phyloP scores from a whole-genome alignment of 2,329 filamentous ascomycete genomes.

The Thielaviopsis euricoi region DNA sequence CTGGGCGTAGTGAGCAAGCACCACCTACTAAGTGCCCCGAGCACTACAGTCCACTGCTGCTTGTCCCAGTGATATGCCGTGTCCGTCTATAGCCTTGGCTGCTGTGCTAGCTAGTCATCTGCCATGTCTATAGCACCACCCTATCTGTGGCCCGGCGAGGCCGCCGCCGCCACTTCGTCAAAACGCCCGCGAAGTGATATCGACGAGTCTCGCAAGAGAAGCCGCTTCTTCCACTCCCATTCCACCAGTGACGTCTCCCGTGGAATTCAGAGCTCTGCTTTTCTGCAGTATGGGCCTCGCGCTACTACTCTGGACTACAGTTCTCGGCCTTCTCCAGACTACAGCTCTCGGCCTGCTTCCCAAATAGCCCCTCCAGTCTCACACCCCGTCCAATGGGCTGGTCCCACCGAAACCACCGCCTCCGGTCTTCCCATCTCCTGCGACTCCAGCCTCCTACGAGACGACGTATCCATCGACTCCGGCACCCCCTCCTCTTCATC shows the following conservation, averaged over 20 bases:
- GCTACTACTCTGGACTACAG: too few species aligned
- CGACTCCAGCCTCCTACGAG: constrained; percentile 16
- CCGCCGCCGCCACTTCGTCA: not conserved
- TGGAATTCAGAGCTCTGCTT: not conserved
- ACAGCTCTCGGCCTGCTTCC: too few species aligned
- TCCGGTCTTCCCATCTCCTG: constrained; percentile 32
- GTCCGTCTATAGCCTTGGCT: not conserved
- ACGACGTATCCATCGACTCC: constrained; percentile 11
- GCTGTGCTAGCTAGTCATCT: not conserved
- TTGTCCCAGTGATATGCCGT: not conserved
- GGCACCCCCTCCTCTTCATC: constrained; percentile 13
- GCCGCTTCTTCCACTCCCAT: not conserved
- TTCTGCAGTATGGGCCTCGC: not conserved
- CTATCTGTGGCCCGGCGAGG: not conserved
- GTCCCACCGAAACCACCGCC: constrained; percentile 29
- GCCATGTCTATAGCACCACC: not conserved
- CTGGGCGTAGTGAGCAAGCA: too few species aligned
- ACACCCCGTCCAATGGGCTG: not conserved
- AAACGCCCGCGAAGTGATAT: constrained; percentile 3
- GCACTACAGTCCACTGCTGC: too few species aligned
- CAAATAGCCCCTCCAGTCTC: not conserved
- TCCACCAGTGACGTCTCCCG: not conserved
- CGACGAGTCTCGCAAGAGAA: constrained; percentile 7
- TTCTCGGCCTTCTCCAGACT: not conserved
- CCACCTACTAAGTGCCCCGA: too few species aligned